These are phyloP conservation scores for Penicillium angulare DNA, from an alignment of 495 filamentous ascomycete species.

Conservation along the genomic window DNA sequence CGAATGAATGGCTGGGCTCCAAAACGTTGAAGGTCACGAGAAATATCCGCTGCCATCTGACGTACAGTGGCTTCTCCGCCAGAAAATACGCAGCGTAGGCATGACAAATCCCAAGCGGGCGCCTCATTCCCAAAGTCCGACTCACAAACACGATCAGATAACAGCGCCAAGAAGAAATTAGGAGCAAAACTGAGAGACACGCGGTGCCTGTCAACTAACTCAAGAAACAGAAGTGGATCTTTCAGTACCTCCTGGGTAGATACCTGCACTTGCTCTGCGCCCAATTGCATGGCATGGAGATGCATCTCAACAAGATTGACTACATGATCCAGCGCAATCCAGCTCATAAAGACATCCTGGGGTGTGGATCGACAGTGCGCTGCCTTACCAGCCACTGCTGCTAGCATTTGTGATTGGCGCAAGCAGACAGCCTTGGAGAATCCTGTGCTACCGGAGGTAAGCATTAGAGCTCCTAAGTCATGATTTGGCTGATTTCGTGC, in stretches of 20 bases:
- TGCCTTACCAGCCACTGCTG: slow-evolving; percentile 42
- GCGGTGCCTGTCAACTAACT: slow-evolving; percentile 34
- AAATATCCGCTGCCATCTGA: slow-evolving; percentile 7
- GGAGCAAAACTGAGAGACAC: slow-evolving; percentile 48
- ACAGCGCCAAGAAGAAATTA: slow-evolving; percentile 45
- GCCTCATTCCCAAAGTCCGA: neutral
- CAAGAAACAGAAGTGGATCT: slow-evolving; percentile 36
- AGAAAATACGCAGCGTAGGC: slow-evolving; percentile 19
- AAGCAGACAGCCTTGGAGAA: slow-evolving; percentile 50
- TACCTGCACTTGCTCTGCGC: slow-evolving; percentile 47
- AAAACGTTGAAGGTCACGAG: neutral
- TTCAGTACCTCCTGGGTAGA: slow-evolving; percentile 33
- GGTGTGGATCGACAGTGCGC: neutral
- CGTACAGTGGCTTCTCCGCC: slow-evolving; percentile 34
- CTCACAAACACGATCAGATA: neutral
- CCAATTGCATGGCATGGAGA: slow-evolving; percentile 36
- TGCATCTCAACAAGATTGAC: slow-evolving; percentile 50
- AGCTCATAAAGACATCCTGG: slow-evolving; percentile 39
- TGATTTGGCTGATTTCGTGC: neutral
- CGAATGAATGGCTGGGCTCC: slow-evolving; percentile 24
- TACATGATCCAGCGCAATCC: slow-evolving; percentile 54
- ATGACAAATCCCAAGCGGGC: slow-evolving; percentile 5
- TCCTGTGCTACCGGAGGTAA: slow-evolving; percentile 57
- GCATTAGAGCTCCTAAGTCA: slow-evolving; percentile 39
- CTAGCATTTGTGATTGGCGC: slow-evolving; percentile 39